Conservation (phyloP, 176 grass and related monocot species). For the Puya raimondii region DNA sequence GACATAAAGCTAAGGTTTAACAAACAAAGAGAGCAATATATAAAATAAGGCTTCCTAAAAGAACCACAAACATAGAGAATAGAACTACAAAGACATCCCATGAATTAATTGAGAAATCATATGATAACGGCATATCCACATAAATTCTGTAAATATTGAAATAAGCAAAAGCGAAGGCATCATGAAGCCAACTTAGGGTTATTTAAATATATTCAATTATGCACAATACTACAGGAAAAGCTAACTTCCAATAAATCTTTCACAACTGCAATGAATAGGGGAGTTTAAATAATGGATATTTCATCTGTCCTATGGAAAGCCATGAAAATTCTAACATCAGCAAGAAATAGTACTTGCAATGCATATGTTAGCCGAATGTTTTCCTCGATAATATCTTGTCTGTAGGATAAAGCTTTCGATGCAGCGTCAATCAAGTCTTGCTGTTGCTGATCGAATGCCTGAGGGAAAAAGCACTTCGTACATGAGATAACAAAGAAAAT, state of each 20-base stretch:
- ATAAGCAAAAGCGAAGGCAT: neutral
- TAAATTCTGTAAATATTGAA: neutral
- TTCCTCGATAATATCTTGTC: constrained; percentile 94
- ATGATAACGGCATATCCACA: neutral
- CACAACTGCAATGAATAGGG: neutral
- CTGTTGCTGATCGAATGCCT: constrained; percentile 94
- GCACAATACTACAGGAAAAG: neutral
- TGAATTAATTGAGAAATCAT: neutral
- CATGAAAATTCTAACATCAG: neutral
- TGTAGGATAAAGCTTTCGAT: constrained; percentile 89
- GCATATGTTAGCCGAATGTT: constrained; percentile 73
- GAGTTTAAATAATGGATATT: constrained; percentile 2
- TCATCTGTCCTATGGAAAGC: constrained; percentile 3
- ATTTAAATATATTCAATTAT: neutral
- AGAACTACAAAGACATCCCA: neutral
- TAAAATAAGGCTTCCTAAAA: neutral
- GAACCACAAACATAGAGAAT: neutral
- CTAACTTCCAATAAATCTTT: neutral
- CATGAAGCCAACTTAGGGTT: neutral
- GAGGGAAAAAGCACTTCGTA: constrained; percentile 15
- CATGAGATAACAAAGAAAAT: neutral
- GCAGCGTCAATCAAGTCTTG: constrained; percentile 79
- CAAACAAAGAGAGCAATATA: neutral
- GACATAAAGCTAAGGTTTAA: neutral
- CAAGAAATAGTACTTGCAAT: constrained; percentile 59